Base-by-base conservation (phyloP, 345 rosid genomes). In the Camelina neglecta region DNA sequence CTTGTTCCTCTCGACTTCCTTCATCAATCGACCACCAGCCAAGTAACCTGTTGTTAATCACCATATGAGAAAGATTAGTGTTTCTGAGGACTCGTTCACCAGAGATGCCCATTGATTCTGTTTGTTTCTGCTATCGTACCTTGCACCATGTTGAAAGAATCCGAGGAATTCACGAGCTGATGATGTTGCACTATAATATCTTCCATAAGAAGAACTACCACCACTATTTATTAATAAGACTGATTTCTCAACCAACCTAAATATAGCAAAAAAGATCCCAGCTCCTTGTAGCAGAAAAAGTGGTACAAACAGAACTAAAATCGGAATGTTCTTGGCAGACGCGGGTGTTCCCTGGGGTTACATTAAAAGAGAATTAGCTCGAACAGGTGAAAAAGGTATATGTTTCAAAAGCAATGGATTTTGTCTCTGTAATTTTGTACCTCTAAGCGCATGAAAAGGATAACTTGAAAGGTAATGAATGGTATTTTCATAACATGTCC, bases 21-120 rank as follows among this genome's bases (percentile, higher is more conserved):
- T 93, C 98, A 76, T 94, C 98, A 71, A 94, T 88, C 36, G 96
- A 91, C 97, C 98, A 94, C 97, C 98, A 94, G 69, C 98, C 96
- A 49, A 94, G 81, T 57, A 91, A 73, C 83, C 98, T 94, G 84
- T 76, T 35, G 41, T 20, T 23, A 1, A 35, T 35, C 41, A 16
- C 16, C 5, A 68, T 29, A 41, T 42, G 36, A 31, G 8, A 55
- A 23, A 3, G 50, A 53, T 78, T 31, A 59, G 31, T 33, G 24
- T 29, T 45, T 38, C 29, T 11, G 36, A 64, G 24, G 33, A 38
- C 8, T 47, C 2, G 0, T 3, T 36, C 67, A 8, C 44, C 9
- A 50, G 10, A 61, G 58, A 54, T 50, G 15, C 38, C 4, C 61
- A 75, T 44, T 61, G 57, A 18, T 35, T 44, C 8, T 23, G 36